Base-by-base conservation (phyloP, 352 stramenopile species). In the Poterioochromonas sp. region DNA sequence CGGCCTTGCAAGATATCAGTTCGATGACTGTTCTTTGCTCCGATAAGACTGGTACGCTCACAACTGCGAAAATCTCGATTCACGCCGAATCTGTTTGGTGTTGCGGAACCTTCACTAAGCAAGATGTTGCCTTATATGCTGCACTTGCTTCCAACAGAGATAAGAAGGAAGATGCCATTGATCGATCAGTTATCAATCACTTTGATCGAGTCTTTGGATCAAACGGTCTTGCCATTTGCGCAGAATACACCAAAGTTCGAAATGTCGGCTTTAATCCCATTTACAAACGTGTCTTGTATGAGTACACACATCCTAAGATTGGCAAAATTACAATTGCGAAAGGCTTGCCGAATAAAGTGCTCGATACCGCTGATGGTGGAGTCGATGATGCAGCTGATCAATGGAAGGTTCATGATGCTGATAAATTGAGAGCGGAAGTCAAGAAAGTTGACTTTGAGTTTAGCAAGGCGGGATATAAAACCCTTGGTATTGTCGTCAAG, bases 11-110 rank as follows among this genome's bases (percentile, higher is more conserved):
- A 77, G 92, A 93, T 22, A 86, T 97, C 41, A 91, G 91, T 40
- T 85, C 87, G 18, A 96, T 97, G 90, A 89, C 91, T 81, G 90
- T 97, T 82, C 85, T 98, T 26, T 97, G 91, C 84, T 95, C 88
- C 43, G 92, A 97, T 85, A 97, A 97, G 85, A 98, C 92, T 22
- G 93, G 91, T 47, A 97, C 92, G 60, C 87, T 74, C 12, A 74
- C 65, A 8, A 86, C 92, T 76, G 95, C 96, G 85, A 94, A 96
- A 84, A 92, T 97, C 84, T 87, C 95, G 65, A 84, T 97, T 41
- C 90, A 96, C 18, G 65, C 65, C 35, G 76, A 80, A 15, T 76
- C 76, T 2, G 76, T 80, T 32, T 64, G 70, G 65, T 64, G 80
- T n/a, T 40, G 73, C 29, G 80, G 79, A 35, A 81, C 70, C 26